These are phyloP conservation scores for Cercospora sp. DNA, from an alignment of 2,329 filamentous ascomycete species.

Conservation along the genomic window DNA sequence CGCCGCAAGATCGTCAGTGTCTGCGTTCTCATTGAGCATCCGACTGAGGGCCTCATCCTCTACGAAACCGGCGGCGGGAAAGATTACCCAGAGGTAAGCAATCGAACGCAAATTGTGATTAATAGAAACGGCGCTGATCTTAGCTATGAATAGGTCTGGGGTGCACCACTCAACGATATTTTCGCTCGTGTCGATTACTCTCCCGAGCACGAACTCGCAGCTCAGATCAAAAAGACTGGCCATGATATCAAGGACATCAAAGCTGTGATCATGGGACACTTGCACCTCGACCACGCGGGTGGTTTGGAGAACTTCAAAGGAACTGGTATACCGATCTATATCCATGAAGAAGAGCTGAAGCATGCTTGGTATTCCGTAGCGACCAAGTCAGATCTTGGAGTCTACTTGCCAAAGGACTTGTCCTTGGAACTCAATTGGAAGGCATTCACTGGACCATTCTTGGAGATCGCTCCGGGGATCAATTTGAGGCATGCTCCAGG, in stretches of 20 bases:
- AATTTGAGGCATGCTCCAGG: conserved; percentile 41
- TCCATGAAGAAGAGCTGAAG: conserved; percentile 42
- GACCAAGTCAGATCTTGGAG: conserved; percentile 38
- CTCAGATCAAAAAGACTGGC: conserved; percentile 33
- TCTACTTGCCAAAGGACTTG: conserved; percentile 40
- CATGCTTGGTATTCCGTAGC: conserved; percentile 43
- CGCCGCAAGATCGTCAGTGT: conserved; percentile 39
- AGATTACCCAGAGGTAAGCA: conserved; percentile 34
- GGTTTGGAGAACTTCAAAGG: conserved; percentile 40
- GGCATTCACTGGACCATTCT: conserved; percentile 37
- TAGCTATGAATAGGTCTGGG: conserved; percentile 16
- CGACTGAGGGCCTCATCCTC: conserved; percentile 24
- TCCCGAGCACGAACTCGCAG: conserved; percentile 25
- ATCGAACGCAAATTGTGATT: background rate
- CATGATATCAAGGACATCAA: conserved; percentile 41
- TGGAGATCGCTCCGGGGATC: conserved; percentile 40
- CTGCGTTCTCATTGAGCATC: conserved; percentile 33
- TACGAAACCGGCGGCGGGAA: conserved; percentile 41
- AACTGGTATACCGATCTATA: conserved; percentile 40
- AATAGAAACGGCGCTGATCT: background rate
- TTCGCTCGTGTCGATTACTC: conserved; percentile 37
- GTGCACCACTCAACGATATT: conserved; percentile 37
- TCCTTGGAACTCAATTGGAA: conserved; percentile 43
- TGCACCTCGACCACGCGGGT: conserved; percentile 40
- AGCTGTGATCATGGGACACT: conserved; percentile 42